Evolutionary conservation across 768 basidiomycete species (phyloP), one percentile per base, ranked within the genome.

Genomic region (Tylopilus sp.): DNA sequence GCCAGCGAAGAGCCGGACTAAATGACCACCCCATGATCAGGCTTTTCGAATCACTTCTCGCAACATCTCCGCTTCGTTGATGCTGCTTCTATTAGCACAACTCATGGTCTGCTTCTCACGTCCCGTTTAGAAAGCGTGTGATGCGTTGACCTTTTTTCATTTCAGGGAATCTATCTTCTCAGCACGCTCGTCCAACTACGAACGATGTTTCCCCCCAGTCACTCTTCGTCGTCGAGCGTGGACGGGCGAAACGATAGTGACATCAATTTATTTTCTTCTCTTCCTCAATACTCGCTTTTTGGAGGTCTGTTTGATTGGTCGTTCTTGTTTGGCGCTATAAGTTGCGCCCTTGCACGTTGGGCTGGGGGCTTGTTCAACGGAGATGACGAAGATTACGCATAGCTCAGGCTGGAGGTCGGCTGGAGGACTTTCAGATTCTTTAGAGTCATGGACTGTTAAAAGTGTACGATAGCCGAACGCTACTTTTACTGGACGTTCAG

Each of bases 111-210:
- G 54, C 50, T 52, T 57, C 63, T 52, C 33, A 28, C 55, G 38
- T 58, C 50, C 37, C 36, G 29, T 55, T 45, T 22, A 34, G 48
- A 51, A 50, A 29, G 42, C 13, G 22, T 33, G 29, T 50, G 31
- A 45, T 44, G 33, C 21, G 22, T 43, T 36, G 50, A 26, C 46
- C 17, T 24, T 50, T 50, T 36, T 36, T 9, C 31, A 41, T 56
- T 57, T 37, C 26, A 92, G 90, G 87, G 86, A 12, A 86, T 89
- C 38, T 93, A 93, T 65, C 79, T 92, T 31, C 80, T 93, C 26
- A 85, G 89, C 4, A 92, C 89, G 0, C 72, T 92, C 44, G 84
- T 92, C 13, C 91, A 93, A 66, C 76, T 93, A 42, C 85, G 90
- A 36, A 83, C 85, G 25, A 85, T 86, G 12, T 91, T 93, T 67